Percentiles rank a stretch among this genome's conserved stretches.
Evolutionary conservation across 2,329 filamentous ascomycete genomes (phyloP).

Genomic region (Colletotrichum neosansevieriae): DNA sequence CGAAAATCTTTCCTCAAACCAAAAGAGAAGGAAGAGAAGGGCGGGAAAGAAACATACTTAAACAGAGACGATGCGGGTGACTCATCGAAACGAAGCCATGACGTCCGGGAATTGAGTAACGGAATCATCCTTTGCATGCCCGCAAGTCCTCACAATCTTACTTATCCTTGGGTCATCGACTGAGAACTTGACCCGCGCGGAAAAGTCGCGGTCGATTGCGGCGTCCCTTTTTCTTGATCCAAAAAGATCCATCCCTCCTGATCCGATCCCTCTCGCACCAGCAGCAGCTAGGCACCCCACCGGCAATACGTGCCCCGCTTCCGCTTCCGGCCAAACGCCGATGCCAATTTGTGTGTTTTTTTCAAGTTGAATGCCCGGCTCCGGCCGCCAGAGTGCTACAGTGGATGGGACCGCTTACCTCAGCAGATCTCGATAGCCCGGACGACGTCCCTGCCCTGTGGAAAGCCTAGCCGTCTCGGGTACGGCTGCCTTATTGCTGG

Average conservation of each 20-base stretch:
- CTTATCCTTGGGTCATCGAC: too few relatives aligned
- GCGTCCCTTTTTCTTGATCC: neutral
- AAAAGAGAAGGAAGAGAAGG: neutral
- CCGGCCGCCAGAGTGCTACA: neutral
- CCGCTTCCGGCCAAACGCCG: neutral
- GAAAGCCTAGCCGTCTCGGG: too few relatives aligned
- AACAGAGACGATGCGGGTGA: too few relatives aligned
- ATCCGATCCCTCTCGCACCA: neutral
- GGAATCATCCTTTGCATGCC: neutral
- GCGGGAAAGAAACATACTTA: too few relatives aligned
- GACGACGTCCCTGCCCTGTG: too few relatives aligned
- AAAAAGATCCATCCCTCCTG: neutral
- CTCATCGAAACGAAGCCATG: neutral
- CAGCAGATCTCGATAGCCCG: too few relatives aligned
- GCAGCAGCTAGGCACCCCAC: neutral
- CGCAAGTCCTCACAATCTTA: too few relatives aligned
- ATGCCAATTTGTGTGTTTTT: neutral
- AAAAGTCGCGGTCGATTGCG: neutral
- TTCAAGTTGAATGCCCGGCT: neutral
- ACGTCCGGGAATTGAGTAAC: conserved; percentile 8
- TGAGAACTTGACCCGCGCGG: too few relatives aligned
- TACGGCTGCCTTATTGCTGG: too few relatives aligned
- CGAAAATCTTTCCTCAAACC: neutral
- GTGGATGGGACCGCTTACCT: too few relatives aligned
- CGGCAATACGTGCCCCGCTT: too few relatives aligned